Evolutionary conservation across 1,139 yeast species (phyloP), one percentile per base, ranked within the genome.

Genomic region (Taphrina populina): DNA sequence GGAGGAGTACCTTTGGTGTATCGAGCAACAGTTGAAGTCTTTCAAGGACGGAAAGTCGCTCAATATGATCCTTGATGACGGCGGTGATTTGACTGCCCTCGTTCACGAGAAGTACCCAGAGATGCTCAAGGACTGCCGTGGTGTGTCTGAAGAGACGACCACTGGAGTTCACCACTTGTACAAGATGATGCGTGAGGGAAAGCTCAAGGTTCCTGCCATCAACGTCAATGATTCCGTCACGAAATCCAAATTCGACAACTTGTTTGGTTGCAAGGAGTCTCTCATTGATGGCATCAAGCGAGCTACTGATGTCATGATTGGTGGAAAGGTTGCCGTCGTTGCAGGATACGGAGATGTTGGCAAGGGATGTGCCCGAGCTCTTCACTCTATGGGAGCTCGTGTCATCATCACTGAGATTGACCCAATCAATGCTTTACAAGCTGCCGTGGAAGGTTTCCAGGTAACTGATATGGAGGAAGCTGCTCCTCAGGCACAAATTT

Each of bases 281-380:
- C 83, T 92, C 70, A 80, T 92, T 67, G 98, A 92, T 76, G 98
- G 98, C 80, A 92, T 92, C 75, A 94, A 92, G 84, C 88, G 99
- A 80, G 99, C 98, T 74, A 92, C 99, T 71, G 99, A 92, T 71
- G 98, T 92, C 69, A 94, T 92, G 98, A 85, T 92, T 72, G 98
- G 97, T 66, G 99, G 99, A 80, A 92, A 92, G 80, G 94, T 88
- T 70, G 95, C 97, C 64, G 94, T 92, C 67, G 98, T 92, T 69
- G 97, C 97, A 63, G 99, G 99, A 76, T 92, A 83, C 80, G 99
- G 99, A 83, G 99, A 92, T 74, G 99, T 92, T 70, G 99, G 99
- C 80, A 92, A 92, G 81, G 99, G 99, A 76, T 92, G 98, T 81
- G 97, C 96, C 72, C 85, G 90, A 87, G 96, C 99, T 67, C 83